These are phyloP conservation scores for Termitomyces sp. DNA, from an alignment of 768 basidiomycete genomes.

Conservation along the genomic window DNA sequence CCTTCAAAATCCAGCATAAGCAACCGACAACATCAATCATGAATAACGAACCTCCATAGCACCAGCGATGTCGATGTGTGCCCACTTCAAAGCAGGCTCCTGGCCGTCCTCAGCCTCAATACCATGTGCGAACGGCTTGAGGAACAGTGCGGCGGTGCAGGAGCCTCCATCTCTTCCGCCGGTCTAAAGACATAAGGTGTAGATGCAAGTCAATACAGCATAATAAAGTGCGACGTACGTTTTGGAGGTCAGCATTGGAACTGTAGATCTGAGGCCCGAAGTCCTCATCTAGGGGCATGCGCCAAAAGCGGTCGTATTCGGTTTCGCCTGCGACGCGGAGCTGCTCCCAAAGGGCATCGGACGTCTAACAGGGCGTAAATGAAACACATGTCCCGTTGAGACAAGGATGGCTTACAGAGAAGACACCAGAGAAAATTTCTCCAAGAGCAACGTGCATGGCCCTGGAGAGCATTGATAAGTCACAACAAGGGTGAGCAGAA, in stretches of 20 bases:
- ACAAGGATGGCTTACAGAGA: conserved; percentile 49
- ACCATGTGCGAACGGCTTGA: conserved; percentile 79
- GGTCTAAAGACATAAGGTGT: conserved; percentile 36
- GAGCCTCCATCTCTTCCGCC: conserved; percentile 74
- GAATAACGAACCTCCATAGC: conserved; percentile 59
- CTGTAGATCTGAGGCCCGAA: conserved; percentile 74
- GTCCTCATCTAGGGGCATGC: conserved; percentile 85
- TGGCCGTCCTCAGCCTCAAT: conserved; percentile 61
- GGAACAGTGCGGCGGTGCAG: conserved; percentile 84
- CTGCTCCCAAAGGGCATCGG: conserved; percentile 71
- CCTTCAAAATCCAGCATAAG: conserved; percentile 27
- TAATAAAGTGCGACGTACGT: conserved; percentile 39
- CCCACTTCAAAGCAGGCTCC: conserved; percentile 68
- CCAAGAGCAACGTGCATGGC: conserved; percentile 75
- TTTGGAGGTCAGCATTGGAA: conserved; percentile 81
- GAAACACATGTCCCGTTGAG: not conserved
- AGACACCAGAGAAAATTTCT: conserved; percentile 76
- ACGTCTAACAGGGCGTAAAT: conserved; percentile 43
- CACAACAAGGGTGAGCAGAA: not conserved
- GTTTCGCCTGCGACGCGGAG: conserved; percentile 67
- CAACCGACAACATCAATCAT: not conserved
- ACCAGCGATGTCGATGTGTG: conserved; percentile 84
- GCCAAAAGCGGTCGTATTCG: conserved; percentile 86
- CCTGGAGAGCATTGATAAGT: conserved; percentile 31
- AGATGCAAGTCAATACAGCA: not conserved